Evolutionary conservation across 495 filamentous ascomycete species (phyloP).

Genomic region (Penicillium cosmopolitanum): DNA sequence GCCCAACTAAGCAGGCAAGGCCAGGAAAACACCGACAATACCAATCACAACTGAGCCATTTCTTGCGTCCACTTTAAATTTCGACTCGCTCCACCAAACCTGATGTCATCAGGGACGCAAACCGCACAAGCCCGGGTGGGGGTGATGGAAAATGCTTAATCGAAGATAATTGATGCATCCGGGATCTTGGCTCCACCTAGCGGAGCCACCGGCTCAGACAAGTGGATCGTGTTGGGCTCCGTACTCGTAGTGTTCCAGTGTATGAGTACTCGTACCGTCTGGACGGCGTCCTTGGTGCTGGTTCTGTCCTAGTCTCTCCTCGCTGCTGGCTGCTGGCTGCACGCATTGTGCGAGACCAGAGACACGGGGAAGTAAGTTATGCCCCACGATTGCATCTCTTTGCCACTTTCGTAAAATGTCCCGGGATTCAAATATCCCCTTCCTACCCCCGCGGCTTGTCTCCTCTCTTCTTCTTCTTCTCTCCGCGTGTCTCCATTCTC

Average conservation of each 20-base stretch:
- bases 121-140: conserved; percentile 13
- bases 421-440: conserved; percentile 32
- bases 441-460: conserved; percentile 16
- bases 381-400: conserved; percentile 28
- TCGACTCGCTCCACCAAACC: neutral
- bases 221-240: neutral
- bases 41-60: neutral
- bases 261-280: neutral
- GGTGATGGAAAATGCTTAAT: conserved; percentile 29
- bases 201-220: neutral
- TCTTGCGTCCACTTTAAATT: neutral
- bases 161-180: conserved; percentile 32
- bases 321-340: neutral
- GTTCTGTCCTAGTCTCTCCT: neutral
- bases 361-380: conserved; percentile 22
- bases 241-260: neutral
- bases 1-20: neutral
- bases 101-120: conserved; percentile 36
- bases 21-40: neutral
- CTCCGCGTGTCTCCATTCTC: conserved; percentile 19
- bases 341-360: conserved; percentile 5
- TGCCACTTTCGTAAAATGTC: conserved; percentile 26
- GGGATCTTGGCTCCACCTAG: conserved; percentile 25
- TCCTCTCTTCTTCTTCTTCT: conserved; percentile 12
- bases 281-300: conserved; percentile 1